Percentiles rank a stretch among this genome's conserved stretches.
Conservation (phyloP, 495 filamentous ascomycete genomes). For the Glarea lozoyensis region DNA sequence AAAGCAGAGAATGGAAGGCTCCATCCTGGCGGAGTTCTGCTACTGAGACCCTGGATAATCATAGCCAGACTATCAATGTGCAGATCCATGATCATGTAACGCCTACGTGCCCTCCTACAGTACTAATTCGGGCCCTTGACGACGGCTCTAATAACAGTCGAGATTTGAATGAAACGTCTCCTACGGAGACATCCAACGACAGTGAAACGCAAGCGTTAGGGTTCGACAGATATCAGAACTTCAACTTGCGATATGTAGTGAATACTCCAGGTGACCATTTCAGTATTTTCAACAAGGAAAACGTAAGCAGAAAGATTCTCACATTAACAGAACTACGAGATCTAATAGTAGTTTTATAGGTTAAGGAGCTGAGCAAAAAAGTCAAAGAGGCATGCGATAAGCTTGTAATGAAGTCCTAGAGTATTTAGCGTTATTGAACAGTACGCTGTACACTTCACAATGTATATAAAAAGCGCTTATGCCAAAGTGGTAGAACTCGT, state of each 20-base stretch:
- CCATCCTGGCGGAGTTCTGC: too few species aligned
- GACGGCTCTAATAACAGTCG: not conserved
- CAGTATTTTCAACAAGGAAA: constrained; percentile 23
- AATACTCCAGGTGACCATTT: not conserved
- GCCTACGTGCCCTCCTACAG: not conserved
- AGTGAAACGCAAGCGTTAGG: not conserved
- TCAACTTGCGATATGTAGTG: not conserved
- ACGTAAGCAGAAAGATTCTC: not conserved
- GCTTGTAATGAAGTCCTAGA: constrained; percentile 4
- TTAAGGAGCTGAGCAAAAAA: constrained; percentile 16
- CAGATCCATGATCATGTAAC: not conserved
- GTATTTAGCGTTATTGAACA: too few species aligned
- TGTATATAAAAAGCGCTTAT: too few species aligned
- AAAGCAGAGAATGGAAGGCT: not conserved
- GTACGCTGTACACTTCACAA: too few species aligned
- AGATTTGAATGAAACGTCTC: too few species aligned
- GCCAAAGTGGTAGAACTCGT: too few species aligned
- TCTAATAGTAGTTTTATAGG: not conserved
- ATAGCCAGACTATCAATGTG: too few species aligned
- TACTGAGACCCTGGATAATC: too few species aligned
- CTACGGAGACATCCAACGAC: too few species aligned
- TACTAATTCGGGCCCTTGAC: not conserved
- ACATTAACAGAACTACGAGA: not conserved
- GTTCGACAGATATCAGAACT: not conserved
- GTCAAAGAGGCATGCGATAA: not conserved